Percentiles rank a stretch among this genome's conserved stretches.
phyloP scores from a whole-genome alignment of 805 yeast genomes.

The Metschnikowia cubensis region DNA sequence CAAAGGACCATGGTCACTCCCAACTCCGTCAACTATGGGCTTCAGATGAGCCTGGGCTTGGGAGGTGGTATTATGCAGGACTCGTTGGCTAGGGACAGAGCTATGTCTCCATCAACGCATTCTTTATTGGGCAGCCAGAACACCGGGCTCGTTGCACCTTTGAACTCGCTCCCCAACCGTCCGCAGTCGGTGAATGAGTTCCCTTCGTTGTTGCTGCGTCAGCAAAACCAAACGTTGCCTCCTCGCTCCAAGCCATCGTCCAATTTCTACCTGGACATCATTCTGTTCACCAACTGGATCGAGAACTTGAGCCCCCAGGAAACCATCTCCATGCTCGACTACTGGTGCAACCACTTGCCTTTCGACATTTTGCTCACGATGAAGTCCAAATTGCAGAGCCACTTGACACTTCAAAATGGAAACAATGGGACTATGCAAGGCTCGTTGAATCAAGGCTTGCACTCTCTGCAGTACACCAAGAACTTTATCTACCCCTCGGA shows the following conservation, averaged over 20 bases:
- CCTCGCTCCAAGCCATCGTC: conserved; percentile 16
- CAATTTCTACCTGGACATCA: conserved; percentile 40
- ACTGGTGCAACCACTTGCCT: conserved; percentile 47
- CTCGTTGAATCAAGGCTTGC: conserved; percentile 7
- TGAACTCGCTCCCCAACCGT: conserved; percentile 32
- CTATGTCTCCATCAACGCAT: conserved; percentile 22
- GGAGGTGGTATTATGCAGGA: conserved; percentile 4
- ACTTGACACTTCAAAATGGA: conserved; percentile 17
- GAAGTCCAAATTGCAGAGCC: conserved; percentile 43
- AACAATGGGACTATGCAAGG: neutral
- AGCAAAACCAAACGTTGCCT: conserved; percentile 3
- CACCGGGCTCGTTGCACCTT: conserved; percentile 26
- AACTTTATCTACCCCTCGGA: conserved; percentile 7
- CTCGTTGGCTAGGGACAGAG: conserved; percentile 18
- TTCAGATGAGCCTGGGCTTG: conserved; percentile 4
- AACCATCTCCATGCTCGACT: conserved; percentile 50
- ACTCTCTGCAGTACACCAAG: conserved; percentile 12
- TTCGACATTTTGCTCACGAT: conserved; percentile 50
- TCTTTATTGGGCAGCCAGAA: conserved; percentile 25
- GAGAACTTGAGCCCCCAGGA: conserved; percentile 45
- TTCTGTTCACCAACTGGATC: conserved; percentile 37
- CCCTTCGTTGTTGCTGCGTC: conserved; percentile 11
- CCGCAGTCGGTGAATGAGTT: conserved; percentile 44
- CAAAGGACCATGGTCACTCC: conserved; percentile 19
- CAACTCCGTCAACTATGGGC: conserved; percentile 10